Evolutionary conservation across 2,329 filamentous ascomycete species (phyloP), one percentile per base, ranked within the genome.

Genomic region (Fusarium citri): DNA sequence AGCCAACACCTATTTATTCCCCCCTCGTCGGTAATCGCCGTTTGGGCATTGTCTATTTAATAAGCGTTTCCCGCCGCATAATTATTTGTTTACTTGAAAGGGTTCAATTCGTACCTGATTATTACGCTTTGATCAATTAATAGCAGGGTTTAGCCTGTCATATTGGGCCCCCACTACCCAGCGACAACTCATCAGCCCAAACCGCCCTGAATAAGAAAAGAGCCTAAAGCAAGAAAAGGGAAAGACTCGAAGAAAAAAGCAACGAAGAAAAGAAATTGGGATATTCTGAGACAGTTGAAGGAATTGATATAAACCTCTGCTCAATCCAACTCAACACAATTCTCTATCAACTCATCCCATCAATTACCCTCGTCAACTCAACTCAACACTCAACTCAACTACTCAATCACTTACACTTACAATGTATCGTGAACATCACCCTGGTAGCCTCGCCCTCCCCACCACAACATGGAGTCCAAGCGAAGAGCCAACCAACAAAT

Each of bases 351-450:
- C 8, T 25, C 31, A 34, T 16, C 10, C 12, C 20, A 23, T 37
- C 48, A 40, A 37, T 8, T 10, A 37, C 11, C 34, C 18, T 37
- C 34, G 7, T 23, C 23, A 23, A 15, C 14, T 31, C 14, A 15
- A 31, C 14, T 3, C 30, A 31, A 30, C 28, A 12, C 46, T 15
- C n/a, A 22, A 48, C 26, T 22, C 8, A 11, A 6, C 25, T 18
- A 49, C 22, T 15, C 26, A 64, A 55, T 28, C 41, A 55, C 49
- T 15, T 22, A 57, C 40, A 68, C 10, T 16, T 16, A 37, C 25
- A 63, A 75, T 74, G 73, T 64, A 70, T 56, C 70, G 73, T 23
- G 67, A 75, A 31, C 69, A 73, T 34, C 71, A 37, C 43, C 73
- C 71, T 16, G 61, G 65, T 9, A 53, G 37, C 42, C 62, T 72